Evolutionary conservation across 163 green algal genomes (phyloP).

Genomic region (Botryococcus braunii): DNA sequence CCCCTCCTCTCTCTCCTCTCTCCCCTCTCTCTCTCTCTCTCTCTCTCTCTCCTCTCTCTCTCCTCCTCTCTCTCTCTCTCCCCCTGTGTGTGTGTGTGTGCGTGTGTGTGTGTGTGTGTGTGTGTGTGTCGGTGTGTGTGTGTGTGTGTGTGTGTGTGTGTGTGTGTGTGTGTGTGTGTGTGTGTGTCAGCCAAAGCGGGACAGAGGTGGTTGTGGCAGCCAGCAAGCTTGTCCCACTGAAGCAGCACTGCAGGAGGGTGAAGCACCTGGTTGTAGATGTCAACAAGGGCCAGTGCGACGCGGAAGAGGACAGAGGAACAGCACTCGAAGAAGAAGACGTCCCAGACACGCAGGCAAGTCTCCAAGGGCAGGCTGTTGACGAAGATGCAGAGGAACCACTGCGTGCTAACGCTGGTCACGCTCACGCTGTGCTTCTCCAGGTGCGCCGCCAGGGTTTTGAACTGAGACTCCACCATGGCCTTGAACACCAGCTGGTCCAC

Average conservation of each 20-base stretch:
- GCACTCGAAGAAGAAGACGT: conserved; percentile 80
- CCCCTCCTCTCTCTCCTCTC: too few species aligned
- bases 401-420: conserved; percentile 16
- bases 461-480: conserved; percentile 24
- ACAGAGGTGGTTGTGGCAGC: too few species aligned
- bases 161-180: too few species aligned
- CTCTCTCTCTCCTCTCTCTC: too few species aligned
- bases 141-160: too few species aligned
- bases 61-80: too few species aligned
- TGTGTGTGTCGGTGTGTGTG: too few species aligned
- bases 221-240: too few species aligned
- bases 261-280: conserved; percentile 55
- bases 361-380: conserved; percentile 84
- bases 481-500: conserved; percentile 44
- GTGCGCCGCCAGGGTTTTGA: conserved; percentile 27
- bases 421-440: conserved; percentile 31
- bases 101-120: too few species aligned
- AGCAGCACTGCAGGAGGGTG: background rate
- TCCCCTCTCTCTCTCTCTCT: too few species aligned
- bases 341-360: conserved; percentile 82
- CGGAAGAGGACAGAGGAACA: conserved; percentile 60
- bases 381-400: conserved; percentile 88
- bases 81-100: too few species aligned
- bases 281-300: conserved; percentile 63
- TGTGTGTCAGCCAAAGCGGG: too few species aligned